A percentile compares a stretch with the other conserved stretches of the same genome.
phyloP scores from a whole-genome alignment of 345 rosid species.

The Moringa oleifera region DNA sequence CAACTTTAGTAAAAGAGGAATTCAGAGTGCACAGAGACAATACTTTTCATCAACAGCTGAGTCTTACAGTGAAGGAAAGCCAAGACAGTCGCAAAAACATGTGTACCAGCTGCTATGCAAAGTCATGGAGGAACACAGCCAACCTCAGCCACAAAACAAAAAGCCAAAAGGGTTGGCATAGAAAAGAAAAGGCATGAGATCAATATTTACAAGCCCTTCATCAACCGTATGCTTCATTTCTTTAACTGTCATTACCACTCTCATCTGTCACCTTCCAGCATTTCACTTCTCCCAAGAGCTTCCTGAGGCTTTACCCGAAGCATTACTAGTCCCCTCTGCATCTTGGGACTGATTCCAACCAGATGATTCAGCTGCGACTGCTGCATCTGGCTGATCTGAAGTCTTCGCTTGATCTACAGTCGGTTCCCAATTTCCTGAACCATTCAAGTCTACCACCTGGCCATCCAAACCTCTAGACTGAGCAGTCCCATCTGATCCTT shows the following conservation, averaged over 20 bases:
- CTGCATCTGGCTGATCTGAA: constrained; percentile 21
- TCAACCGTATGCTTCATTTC: too few species aligned
- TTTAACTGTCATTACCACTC: constrained; percentile 23
- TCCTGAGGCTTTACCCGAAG: constrained; percentile 27
- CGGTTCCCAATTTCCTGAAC: constrained; percentile 2
- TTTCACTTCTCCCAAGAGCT: constrained; percentile 31
- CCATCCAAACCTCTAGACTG: constrained; percentile 12
- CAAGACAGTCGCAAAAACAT: too few species aligned
- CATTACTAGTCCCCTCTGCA: constrained; percentile 11
- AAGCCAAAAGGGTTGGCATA: too few species aligned
- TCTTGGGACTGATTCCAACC: constrained; percentile 18
- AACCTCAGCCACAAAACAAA: too few species aligned
- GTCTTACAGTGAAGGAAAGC: too few species aligned
- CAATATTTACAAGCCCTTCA: too few species aligned
- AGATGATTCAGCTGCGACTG: constrained; percentile 18
- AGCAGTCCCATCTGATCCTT: neutral
- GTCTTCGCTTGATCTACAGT: constrained; percentile 10
- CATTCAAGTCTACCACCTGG: constrained; percentile 12
- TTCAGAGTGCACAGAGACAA: too few species aligned
- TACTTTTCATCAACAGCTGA: too few species aligned
- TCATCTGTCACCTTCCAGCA: constrained; percentile 26
- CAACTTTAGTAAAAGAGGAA: too few species aligned
- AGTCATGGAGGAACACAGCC: too few species aligned
- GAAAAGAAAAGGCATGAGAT: too few species aligned
- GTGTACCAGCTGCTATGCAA: too few species aligned